These are phyloP conservation scores for Cyclotella choctawhatcheeana DNA, from an alignment of 108 stramenopile genomes.

Conservation along the genomic window DNA sequence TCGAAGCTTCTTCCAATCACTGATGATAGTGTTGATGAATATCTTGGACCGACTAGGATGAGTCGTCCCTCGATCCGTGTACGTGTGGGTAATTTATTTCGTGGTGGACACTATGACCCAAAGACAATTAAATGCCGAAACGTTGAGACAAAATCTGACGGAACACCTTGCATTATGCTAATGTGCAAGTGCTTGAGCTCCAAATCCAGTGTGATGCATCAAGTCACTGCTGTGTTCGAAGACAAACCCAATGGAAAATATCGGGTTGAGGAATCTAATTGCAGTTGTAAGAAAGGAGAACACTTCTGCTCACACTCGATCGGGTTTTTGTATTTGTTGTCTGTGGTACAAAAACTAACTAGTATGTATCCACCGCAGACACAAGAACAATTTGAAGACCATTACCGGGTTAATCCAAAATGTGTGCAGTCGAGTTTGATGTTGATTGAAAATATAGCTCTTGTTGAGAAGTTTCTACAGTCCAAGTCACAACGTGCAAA, in stretches of 20 bases:
- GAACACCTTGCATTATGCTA: not conserved
- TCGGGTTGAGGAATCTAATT: not conserved
- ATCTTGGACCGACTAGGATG: not conserved
- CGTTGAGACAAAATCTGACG: conserved; percentile 2
- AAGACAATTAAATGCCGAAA: conserved; percentile 7
- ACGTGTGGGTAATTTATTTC: not conserved
- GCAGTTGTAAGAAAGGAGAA: conserved; percentile 23
- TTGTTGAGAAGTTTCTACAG: not conserved
- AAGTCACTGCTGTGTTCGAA: conserved; percentile 16
- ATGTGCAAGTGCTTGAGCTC: not conserved
- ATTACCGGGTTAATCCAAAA: not conserved
- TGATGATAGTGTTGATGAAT: not conserved
- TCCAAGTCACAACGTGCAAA: not conserved
- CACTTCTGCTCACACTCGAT: conserved; percentile 17
- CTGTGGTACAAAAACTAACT: not conserved
- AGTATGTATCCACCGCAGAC: not conserved
- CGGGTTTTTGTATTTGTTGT: conserved; percentile 11
- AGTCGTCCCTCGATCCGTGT: not conserved
- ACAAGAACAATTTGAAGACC: not conserved
- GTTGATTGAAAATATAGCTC: not conserved
- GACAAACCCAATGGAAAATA: conserved; percentile 15
- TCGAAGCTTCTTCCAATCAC: not conserved
- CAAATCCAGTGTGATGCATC: conserved; percentile 11
- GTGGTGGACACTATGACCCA: not conserved
- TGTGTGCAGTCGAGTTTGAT: not conserved